Evolutionary conservation across 352 stramenopile species (phyloP).

Genomic region (Thraustochytrium sp.): DNA sequence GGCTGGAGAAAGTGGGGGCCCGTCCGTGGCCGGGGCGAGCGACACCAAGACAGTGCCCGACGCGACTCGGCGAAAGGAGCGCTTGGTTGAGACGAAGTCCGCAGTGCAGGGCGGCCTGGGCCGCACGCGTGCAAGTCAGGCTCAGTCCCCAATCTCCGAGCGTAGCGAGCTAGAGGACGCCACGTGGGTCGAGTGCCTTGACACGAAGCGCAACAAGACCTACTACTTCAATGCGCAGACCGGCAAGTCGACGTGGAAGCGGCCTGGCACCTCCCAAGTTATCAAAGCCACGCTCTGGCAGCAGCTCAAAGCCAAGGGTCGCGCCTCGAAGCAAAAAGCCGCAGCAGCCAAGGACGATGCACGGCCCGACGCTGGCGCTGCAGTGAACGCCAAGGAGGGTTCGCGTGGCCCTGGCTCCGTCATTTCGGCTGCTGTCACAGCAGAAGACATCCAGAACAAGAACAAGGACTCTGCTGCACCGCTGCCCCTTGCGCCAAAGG

Average conservation of each 20-base stretch:
- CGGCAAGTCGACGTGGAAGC: neutral
- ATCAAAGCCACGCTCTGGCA: constrained; percentile 6
- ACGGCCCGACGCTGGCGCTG: too few species aligned
- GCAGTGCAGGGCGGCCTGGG: too few species aligned
- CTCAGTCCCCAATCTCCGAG: neutral
- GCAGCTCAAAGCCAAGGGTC: neutral
- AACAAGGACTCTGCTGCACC: too few species aligned
- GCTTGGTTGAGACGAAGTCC: too few species aligned
- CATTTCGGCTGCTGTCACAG: too few species aligned
- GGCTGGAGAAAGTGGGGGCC: neutral
- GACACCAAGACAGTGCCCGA: too few species aligned
- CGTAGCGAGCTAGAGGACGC: neutral
- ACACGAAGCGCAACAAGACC: neutral
- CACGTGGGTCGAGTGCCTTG: constrained; percentile 9
- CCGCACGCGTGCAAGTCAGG: neutral
- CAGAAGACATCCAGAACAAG: neutral
- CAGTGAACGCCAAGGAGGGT: too few species aligned
- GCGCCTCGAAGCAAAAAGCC: neutral
- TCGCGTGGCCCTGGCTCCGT: too few species aligned
- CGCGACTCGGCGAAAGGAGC: too few species aligned
- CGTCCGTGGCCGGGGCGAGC: too few species aligned
- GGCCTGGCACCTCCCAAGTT: neutral
- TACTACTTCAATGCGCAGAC: constrained; percentile 10
- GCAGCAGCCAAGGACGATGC: neutral
- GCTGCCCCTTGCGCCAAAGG: too few species aligned